Evolutionary conservation across 768 basidiomycete genomes (phyloP).

Genomic region (Suillus discolor): DNA sequence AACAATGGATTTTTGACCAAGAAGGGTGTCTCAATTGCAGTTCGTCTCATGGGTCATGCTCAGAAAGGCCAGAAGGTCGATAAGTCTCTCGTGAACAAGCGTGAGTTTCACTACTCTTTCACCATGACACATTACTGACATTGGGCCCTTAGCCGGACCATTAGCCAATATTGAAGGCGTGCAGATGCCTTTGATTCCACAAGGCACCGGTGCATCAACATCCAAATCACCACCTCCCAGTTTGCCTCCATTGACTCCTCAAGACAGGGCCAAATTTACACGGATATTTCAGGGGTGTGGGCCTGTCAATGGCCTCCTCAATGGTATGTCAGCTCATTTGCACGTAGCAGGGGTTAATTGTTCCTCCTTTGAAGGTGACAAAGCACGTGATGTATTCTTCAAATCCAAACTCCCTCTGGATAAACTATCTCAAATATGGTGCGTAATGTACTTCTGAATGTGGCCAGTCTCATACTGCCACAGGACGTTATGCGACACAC

Average conservation of each 20-base stretch:
- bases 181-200: slow-evolving; percentile 50
- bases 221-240: slow-evolving; percentile 61
- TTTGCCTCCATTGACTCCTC: slow-evolving; percentile 70
- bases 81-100: slow-evolving; percentile 63
- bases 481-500: slow-evolving; percentile 95
- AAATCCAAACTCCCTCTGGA: slow-evolving; percentile 89
- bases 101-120: slow-evolving; percentile 47
- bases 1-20: slow-evolving; percentile 92
- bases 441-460: slow-evolving; percentile 23
- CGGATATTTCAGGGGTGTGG: slow-evolving; percentile 74
- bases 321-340: slow-evolving; percentile 49
- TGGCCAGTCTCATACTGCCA: not conserved
- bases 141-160: slow-evolving; percentile 67
- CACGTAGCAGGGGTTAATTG: slow-evolving; percentile 6
- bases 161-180: slow-evolving; percentile 79
- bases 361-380: slow-evolving; percentile 57
- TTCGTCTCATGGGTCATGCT: slow-evolving; percentile 92
- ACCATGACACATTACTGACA: slow-evolving; percentile 16
- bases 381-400: slow-evolving; percentile 88
- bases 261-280: slow-evolving; percentile 85
- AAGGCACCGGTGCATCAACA: slow-evolving; percentile 54
- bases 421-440: slow-evolving; percentile 93
- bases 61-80: slow-evolving; percentile 80
- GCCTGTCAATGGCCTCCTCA: slow-evolving; percentile 76
- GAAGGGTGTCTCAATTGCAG: slow-evolving; percentile 84